Conservation (phyloP, 768 basidiomycete species). For the Suillus weaverae region DNA sequence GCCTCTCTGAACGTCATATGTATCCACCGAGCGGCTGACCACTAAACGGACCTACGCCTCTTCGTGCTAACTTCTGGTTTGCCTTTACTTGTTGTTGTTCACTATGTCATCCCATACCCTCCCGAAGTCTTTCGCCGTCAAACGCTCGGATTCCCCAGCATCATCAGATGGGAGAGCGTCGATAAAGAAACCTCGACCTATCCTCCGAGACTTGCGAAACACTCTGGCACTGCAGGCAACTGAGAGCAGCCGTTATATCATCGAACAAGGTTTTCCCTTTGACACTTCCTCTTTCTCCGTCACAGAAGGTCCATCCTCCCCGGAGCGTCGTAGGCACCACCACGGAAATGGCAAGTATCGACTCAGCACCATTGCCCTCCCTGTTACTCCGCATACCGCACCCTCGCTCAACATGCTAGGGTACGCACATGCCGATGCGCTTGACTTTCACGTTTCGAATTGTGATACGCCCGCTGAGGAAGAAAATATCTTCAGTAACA, state of each 20-base stretch:
- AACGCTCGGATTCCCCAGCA: not conserved
- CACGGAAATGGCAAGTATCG: not conserved
- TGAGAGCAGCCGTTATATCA: conserved; percentile 14
- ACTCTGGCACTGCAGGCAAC: conserved; percentile 10
- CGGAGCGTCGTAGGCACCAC: not conserved
- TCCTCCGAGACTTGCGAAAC: conserved; percentile 22
- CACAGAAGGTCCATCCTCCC: not conserved
- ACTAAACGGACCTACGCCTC: not conserved
- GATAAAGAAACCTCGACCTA: conserved; percentile 11
- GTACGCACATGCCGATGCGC: not conserved
- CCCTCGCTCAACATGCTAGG: not conserved
- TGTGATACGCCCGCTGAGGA: not conserved
- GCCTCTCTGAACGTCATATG: not conserved
- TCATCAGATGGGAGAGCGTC: not conserved
- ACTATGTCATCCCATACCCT: not conserved
- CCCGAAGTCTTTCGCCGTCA: not conserved
- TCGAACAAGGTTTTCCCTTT: conserved; percentile 11
- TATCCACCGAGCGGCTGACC: not conserved
- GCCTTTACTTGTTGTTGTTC: not conserved
- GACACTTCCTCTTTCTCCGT: not conserved
- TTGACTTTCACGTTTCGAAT: not conserved
- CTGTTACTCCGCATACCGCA: not conserved
- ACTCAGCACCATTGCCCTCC: not conserved
- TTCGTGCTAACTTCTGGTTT: not conserved
- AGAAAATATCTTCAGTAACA: not conserved